phyloP scores from a whole-genome alignment of 768 basidiomycete species.

The Tylopilus balloui region DNA sequence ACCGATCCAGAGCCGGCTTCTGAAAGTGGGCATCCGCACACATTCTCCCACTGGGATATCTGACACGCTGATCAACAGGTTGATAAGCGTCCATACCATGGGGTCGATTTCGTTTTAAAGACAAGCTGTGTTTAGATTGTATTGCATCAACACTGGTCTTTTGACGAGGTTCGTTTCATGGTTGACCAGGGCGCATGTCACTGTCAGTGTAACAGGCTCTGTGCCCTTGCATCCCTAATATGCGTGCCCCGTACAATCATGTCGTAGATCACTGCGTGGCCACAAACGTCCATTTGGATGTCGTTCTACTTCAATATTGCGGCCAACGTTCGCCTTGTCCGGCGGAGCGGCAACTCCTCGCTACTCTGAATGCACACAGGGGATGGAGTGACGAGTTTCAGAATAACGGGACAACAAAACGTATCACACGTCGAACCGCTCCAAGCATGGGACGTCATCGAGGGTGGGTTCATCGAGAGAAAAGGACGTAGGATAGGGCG shows the following conservation, averaged over 20 bases:
- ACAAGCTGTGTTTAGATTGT: conserved; percentile 34
- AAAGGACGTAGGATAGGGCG: too few species aligned
- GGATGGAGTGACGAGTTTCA: not conserved
- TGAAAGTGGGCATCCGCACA: conserved; percentile 26
- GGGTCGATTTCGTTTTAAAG: not conserved
- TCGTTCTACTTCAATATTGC: not conserved
- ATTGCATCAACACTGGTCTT: conserved; percentile 46
- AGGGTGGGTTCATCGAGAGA: too few species aligned
- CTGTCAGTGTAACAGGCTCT: conserved; percentile 33
- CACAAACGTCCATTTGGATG: not conserved
- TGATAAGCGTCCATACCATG: conserved; percentile 22
- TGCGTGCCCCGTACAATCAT: conserved; percentile 39
- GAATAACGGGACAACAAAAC: too few species aligned
- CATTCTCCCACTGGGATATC: conserved; percentile 22
- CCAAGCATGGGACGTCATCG: not conserved
- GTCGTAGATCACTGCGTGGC: conserved; percentile 41
- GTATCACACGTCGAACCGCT: not conserved
- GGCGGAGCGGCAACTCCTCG: too few species aligned
- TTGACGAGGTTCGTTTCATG: conserved; percentile 27
- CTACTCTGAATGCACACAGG: not conserved
- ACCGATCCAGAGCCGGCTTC: conserved; percentile 49
- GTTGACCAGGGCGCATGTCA: not conserved
- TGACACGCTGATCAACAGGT: conserved; percentile 48
- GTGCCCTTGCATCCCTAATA: conserved; percentile 52
- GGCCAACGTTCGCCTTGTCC: not conserved